phyloP scores from a whole-genome alignment of 192 early-diverging fungal genomes.

The Rhizophagus clarus region DNA sequence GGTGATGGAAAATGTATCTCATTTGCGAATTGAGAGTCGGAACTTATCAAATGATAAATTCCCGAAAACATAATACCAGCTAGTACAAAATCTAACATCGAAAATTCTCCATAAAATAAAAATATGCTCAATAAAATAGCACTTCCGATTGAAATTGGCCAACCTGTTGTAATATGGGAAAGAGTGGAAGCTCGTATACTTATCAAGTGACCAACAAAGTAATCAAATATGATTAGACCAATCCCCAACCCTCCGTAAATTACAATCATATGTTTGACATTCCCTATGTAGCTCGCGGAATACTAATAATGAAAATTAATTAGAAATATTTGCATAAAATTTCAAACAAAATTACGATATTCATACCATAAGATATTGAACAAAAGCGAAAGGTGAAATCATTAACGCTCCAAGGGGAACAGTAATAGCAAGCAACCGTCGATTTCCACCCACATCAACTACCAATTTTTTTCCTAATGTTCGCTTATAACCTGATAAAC shows the following conservation, averaged over 20 bases:
- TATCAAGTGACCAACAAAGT: constrained; percentile 43
- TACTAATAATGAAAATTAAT: constrained; percentile 18
- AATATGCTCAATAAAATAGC: constrained; percentile 36
- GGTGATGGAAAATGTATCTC: constrained; percentile 42
- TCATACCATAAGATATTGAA: constrained; percentile 36
- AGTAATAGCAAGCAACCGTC: constrained; percentile 36
- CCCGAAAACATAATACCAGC: constrained; percentile 41
- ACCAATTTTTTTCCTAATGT: constrained; percentile 40
- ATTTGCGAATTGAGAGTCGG: constrained; percentile 29
- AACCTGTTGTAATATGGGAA: constrained; percentile 41
- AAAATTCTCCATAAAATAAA: constrained; percentile 43
- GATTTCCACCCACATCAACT: constrained; percentile 42
- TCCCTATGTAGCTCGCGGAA: background rate
- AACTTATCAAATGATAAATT: constrained; percentile 40
- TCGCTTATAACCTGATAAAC: constrained; percentile 40
- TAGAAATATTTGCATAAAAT: constrained; percentile 35
- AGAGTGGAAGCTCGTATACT: constrained; percentile 37
- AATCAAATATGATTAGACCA: constrained; percentile 45
- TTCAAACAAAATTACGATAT: constrained; percentile 14
- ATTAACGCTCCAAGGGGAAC: constrained; percentile 36
- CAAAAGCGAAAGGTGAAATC: constrained; percentile 41
- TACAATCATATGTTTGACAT: background rate
- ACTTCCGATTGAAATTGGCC: constrained; percentile 43
- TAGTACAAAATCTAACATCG: constrained; percentile 41
- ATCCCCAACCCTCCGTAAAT: constrained; percentile 38